Evolutionary conservation across 2,329 filamentous ascomycete species (phyloP).

Genomic region (Plenodomus lindquistii): DNA sequence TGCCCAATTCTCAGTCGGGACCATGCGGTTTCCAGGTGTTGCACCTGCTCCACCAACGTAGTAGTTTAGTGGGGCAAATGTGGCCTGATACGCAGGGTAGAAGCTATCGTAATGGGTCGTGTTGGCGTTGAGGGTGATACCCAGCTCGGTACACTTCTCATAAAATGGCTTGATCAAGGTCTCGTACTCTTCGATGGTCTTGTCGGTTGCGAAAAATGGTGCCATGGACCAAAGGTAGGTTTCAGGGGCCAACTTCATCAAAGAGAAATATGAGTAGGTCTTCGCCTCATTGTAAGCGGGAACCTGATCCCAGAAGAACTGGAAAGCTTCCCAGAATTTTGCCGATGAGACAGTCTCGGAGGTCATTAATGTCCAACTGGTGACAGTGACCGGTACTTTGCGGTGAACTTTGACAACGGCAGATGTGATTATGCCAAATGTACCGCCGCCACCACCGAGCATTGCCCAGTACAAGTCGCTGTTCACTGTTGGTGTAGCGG

Average conservation of each 20-base stretch:
- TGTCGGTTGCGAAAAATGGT: conserved; percentile 34
- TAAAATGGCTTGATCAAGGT: conserved; percentile 29
- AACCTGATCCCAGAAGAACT: conserved; percentile 26
- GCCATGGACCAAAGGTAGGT: conserved; percentile 31
- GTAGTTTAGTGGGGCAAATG: conserved; percentile 28
- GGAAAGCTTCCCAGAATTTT: conserved; percentile 35
- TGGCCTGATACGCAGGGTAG: conserved; percentile 36
- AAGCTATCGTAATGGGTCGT: conserved; percentile 29
- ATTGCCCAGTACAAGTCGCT: conserved; percentile 44
- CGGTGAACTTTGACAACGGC: conserved; percentile 39
- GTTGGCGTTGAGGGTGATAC: conserved; percentile 28
- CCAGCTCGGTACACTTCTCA: conserved; percentile 23
- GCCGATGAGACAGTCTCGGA: conserved; percentile 33
- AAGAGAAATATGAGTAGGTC: conserved; percentile 33
- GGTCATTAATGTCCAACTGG: conserved; percentile 36
- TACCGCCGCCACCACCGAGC: conserved; percentile 43
- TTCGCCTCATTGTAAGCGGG: conserved; percentile 29
- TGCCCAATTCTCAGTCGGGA: conserved; percentile 40
- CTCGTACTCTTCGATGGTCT: conserved; percentile 28
- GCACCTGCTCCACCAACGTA: conserved; percentile 35
- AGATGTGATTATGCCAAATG: conserved; percentile 41
- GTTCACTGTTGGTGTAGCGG: conserved; percentile 38
- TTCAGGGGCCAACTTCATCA: conserved; percentile 27
- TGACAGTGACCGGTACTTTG: conserved; percentile 33
- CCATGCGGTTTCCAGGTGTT: conserved; percentile 39